phyloP scores from a whole-genome alignment of 169 alveolate species.

The Babesia ovis region DNA sequence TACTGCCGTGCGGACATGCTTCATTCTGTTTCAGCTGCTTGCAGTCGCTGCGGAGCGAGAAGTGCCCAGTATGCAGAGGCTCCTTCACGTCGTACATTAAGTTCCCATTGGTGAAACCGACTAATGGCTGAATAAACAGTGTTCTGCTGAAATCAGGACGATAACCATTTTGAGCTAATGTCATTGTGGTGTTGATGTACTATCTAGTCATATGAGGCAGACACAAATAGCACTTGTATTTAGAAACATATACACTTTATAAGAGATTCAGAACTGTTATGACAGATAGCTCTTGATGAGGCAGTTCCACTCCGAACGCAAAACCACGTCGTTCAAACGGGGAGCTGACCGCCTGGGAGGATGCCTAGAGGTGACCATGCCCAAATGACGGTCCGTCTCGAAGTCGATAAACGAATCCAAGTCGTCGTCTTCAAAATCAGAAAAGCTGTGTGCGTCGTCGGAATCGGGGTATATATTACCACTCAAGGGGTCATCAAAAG shows the following conservation, averaged over 20 bases:
- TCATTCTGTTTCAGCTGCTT: constrained; percentile 76
- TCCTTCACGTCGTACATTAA: constrained; percentile 45
- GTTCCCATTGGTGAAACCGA: constrained; percentile 32
- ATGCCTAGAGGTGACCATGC: constrained; percentile 47
- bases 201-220: too few species aligned
- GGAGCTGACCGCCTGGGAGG: not conserved
- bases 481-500: not conserved
- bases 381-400: constrained; percentile 57
- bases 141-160: too few species aligned
- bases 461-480: not conserved
- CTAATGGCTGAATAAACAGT: not conserved
- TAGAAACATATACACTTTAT: too few species aligned
- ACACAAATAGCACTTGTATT: too few species aligned
- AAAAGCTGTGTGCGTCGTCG: not conserved
- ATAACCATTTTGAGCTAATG: too few species aligned
- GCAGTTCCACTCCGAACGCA: constrained; percentile 64
- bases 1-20: constrained; percentile 77
- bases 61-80: constrained; percentile 78
- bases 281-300: constrained; percentile 43
- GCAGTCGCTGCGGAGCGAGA: constrained; percentile 70
- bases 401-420: constrained; percentile 41
- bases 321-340: constrained; percentile 14
- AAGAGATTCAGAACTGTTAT: too few species aligned
- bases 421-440: constrained; percentile 22
- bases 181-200: too few species aligned